Conservation (phyloP, 1,139 yeast genomes). For the Yamadazyma jaroonii region DNA sequence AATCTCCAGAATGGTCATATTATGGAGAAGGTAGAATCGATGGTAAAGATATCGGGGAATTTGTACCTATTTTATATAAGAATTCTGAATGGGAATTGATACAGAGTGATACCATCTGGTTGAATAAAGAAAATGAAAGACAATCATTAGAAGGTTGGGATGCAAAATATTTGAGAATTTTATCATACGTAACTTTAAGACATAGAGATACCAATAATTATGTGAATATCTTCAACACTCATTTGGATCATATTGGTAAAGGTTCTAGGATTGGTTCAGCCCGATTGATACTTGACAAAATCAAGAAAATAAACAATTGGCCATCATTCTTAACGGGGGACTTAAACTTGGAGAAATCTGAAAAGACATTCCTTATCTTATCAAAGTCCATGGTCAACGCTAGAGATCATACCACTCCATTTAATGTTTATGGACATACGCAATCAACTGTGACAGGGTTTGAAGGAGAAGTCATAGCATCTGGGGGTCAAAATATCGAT, state of each 20-base stretch:
- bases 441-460: constrained; percentile 52
- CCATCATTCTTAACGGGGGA: constrained; percentile 50
- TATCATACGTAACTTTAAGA: constrained; percentile 42
- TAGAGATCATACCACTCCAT: constrained; percentile 22
- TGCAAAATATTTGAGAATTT: constrained; percentile 48
- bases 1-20: constrained; percentile 27
- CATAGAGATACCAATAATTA: constrained; percentile 24
- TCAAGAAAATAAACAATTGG: constrained; percentile 35
- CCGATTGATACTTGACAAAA: constrained; percentile 39
- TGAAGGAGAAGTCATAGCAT: constrained; percentile 27
- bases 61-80: constrained; percentile 32
- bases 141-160: constrained; percentile 50
- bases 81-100: constrained; percentile 31
- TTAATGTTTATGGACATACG: constrained; percentile 40
- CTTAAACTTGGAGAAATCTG: constrained; percentile 51
- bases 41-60: constrained; percentile 31
- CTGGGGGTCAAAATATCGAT: constrained; percentile 44
- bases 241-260: constrained; percentile 54
- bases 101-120: constrained; percentile 33
- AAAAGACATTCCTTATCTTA: constrained; percentile 42
- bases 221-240: constrained; percentile 54
- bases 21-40: constrained; percentile 36
- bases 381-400: constrained; percentile 31
- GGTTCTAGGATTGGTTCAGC: constrained; percentile 48
- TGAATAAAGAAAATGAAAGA: constrained; percentile 27